phyloP scores from a whole-genome alignment of 2,329 filamentous ascomycete species.

The Neopestalotiopsis clavispora region DNA sequence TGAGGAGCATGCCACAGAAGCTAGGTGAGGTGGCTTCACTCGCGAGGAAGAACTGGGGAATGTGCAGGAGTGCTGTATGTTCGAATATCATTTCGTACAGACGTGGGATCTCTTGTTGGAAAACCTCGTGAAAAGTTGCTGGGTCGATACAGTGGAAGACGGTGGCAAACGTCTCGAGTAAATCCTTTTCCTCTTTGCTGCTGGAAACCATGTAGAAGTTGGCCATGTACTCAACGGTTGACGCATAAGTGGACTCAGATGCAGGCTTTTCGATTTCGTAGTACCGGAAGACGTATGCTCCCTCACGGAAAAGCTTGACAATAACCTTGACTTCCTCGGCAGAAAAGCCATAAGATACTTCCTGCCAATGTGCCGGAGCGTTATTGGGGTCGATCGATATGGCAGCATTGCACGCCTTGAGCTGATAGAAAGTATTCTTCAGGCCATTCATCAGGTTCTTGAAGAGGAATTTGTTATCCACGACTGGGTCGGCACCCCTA shows the following conservation, averaged over 20 bases:
- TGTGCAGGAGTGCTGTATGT: conserved; percentile 89
- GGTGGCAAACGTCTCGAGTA: conserved; percentile 95
- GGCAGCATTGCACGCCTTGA: conserved; percentile 85
- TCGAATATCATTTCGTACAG: conserved; percentile 98
- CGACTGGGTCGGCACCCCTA: conserved; percentile 85
- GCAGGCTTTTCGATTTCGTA: conserved; percentile 86
- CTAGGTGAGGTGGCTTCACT: conserved; percentile 97
- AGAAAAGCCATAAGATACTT: conserved; percentile 94
- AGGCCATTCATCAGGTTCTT: conserved; percentile 94
- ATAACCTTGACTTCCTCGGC: conserved; percentile 97
- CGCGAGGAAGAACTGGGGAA: conserved; percentile 98
- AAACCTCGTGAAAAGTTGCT: conserved; percentile 97
- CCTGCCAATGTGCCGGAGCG: conserved; percentile 88
- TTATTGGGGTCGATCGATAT: conserved; percentile 75
- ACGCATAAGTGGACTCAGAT: conserved; percentile 74
- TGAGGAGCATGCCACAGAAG: conserved; percentile 96
- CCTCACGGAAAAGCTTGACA: conserved; percentile 96
- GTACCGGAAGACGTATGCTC: conserved; percentile 94
- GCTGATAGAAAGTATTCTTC: conserved; percentile 95
- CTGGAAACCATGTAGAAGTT: conserved; percentile 95
- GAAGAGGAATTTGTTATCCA: conserved; percentile 97
- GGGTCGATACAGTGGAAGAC: conserved; percentile 99
- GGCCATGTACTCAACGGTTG: conserved; percentile 88
- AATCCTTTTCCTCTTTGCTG: conserved; percentile 94
- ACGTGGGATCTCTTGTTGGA: conserved; percentile 94